phyloP scores from a whole-genome alignment of 2,329 filamentous ascomycete genomes.

The Orbilia brochopaga region DNA sequence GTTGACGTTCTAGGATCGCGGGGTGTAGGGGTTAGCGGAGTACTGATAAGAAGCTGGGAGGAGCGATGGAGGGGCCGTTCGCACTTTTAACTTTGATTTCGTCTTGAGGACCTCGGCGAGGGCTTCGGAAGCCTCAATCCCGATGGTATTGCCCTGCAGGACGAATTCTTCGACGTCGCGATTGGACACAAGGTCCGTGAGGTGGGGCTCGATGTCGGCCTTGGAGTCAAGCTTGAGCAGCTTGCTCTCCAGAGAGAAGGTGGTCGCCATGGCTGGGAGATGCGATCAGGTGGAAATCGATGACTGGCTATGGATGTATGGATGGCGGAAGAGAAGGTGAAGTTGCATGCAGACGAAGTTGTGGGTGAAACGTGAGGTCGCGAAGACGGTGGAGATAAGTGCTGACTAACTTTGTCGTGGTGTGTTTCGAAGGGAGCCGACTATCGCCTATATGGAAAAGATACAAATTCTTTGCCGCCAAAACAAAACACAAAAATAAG shows the following conservation, averaged over 20 bases:
- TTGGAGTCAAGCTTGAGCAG: slow-evolving; percentile 90
- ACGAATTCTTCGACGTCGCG: slow-evolving; percentile 81
- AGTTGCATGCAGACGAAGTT: too few species aligned
- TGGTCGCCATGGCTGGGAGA: slow-evolving; percentile 23
- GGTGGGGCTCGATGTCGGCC: slow-evolving; percentile 82
- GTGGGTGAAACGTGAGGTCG: too few species aligned
- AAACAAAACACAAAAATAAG: too few species aligned
- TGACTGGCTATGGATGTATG: background rate
- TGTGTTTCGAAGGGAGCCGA: too few species aligned
- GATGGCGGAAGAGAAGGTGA: background rate
- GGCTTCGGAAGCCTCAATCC: slow-evolving; percentile 82
- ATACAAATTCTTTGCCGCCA: too few species aligned
- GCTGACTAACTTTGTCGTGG: too few species aligned
- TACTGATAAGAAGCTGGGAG: background rate
- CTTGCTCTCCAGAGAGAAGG: slow-evolving; percentile 87
- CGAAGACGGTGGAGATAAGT: too few species aligned
- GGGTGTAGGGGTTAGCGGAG: slow-evolving; percentile 12
- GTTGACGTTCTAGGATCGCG: slow-evolving; percentile 70
- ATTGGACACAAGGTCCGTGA: slow-evolving; percentile 74
- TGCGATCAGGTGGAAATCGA: background rate
- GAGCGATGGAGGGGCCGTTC: slow-evolving; percentile 51
- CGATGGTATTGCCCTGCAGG: slow-evolving; percentile 89
- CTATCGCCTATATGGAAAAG: too few species aligned
- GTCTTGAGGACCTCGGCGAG: slow-evolving; percentile 82
- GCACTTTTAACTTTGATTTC: slow-evolving; percentile 82